A percentile compares a stretch with the other conserved stretches of the same genome.
These are phyloP conservation scores for Micromonas commoda DNA, from an alignment of 139 green algal species.

Conservation along the genomic window DNA sequence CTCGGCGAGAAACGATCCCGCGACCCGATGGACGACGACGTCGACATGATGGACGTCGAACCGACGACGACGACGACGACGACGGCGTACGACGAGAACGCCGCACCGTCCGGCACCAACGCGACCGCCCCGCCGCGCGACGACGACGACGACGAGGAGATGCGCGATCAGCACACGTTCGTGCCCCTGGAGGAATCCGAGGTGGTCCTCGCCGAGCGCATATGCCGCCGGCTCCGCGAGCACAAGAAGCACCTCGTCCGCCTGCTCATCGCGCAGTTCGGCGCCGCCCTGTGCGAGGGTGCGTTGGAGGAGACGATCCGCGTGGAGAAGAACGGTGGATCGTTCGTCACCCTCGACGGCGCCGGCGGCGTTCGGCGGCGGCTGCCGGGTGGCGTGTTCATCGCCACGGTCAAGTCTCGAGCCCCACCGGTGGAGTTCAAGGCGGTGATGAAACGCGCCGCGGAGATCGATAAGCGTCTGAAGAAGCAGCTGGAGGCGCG, in stretches of 20 bases:
- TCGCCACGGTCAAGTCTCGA: neutral
- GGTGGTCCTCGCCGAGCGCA: neutral
- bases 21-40: neutral
- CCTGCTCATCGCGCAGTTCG: neutral
- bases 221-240: neutral
- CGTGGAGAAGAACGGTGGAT: neutral
- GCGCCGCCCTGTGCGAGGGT: neutral
- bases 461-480: neutral
- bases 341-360: too few species aligned
- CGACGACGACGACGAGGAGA: too few species aligned
- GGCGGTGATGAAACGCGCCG: neutral
- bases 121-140: too few species aligned
- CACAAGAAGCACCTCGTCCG: neutral
- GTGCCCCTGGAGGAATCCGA: neutral
- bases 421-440: neutral
- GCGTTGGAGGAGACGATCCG: neutral
- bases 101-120: too few species aligned
- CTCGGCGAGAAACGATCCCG: too few species aligned
- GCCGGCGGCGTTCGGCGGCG: too few species aligned
- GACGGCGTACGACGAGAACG: too few species aligned
- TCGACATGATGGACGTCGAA: neutral
- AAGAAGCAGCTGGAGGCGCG: neutral
- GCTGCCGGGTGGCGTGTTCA: neutral
- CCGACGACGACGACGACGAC: too few species aligned
- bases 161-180: neutral